Conservation (phyloP, 257 asterid genomes). For the Nicotiana noctiflora region DNA sequence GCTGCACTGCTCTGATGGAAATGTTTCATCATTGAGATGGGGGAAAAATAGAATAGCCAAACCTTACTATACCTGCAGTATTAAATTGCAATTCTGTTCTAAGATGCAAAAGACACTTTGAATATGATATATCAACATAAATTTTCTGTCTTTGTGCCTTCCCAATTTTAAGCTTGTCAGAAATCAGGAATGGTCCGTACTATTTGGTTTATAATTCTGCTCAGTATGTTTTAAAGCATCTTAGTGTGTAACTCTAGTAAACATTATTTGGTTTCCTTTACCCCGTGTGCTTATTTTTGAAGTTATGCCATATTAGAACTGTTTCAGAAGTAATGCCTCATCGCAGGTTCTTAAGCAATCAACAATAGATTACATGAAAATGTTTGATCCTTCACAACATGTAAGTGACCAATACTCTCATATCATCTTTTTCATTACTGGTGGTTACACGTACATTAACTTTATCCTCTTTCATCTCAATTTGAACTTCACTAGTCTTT, state of each 20-base stretch:
- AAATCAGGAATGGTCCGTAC: not conserved
- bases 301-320: not conserved
- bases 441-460: not conserved
- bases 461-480: not conserved
- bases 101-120: not conserved
- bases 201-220: not conserved
- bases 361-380: conserved; percentile 60
- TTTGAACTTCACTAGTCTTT: conserved; percentile 42
- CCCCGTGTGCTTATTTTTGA: not conserved
- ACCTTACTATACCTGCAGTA: not conserved
- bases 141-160: not conserved
- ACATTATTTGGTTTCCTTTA: not conserved
- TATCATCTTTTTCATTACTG: not conserved
- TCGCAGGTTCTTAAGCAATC: conserved; percentile 83
- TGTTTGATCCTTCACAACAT: conserved; percentile 54
- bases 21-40: not conserved
- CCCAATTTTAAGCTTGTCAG: not conserved
- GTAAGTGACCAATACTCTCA: conserved; percentile 40
- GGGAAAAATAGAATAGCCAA: not conserved
- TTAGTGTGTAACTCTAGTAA: conserved; percentile 2
- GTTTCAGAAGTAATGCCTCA: conserved; percentile 10
- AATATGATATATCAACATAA: not conserved
- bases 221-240: not conserved
- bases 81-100: not conserved
- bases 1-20: not conserved